phyloP scores from a whole-genome alignment of 208 protist genomes.

The Acanthamoeba healyi region DNA sequence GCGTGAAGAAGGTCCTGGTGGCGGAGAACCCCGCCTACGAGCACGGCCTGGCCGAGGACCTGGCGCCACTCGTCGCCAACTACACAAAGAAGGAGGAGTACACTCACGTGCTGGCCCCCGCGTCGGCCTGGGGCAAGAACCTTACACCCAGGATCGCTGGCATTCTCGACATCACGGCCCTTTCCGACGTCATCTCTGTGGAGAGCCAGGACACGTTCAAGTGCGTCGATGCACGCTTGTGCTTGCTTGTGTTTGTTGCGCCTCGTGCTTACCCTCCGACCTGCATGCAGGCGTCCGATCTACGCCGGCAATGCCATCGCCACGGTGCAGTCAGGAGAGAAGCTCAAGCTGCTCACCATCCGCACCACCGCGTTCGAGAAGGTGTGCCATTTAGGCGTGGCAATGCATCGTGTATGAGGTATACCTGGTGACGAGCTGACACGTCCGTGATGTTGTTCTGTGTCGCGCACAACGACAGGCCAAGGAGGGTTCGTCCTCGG shows the following conservation, averaged over 20 bases:
- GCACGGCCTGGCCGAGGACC: slow-evolving; percentile 93
- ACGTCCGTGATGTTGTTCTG: neutral
- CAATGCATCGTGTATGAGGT: slow-evolving; percentile 41
- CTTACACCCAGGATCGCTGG: slow-evolving; percentile 95
- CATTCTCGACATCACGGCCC: slow-evolving; percentile 92
- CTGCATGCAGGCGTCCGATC: slow-evolving; percentile 92
- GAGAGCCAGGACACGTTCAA: slow-evolving; percentile 95
- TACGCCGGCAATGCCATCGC: slow-evolving; percentile 98
- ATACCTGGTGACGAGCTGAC: neutral
- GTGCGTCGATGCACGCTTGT: neutral
- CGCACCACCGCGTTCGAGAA: slow-evolving; percentile 94
- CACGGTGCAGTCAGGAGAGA: slow-evolving; percentile 94
- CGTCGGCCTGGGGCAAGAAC: slow-evolving; percentile 96
- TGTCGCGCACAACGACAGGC: neutral
- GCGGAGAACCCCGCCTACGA: slow-evolving; percentile 90
- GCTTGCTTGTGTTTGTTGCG: neutral
- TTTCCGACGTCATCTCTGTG: slow-evolving; percentile 95
- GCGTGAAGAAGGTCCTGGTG: slow-evolving; percentile 92
- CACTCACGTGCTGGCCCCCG: slow-evolving; percentile 95
- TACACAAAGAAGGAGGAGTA: slow-evolving; percentile 87
- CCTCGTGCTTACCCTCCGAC: neutral
- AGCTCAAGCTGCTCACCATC: slow-evolving; percentile 96
- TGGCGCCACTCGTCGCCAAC: slow-evolving; percentile 86
- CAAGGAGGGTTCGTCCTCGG: slow-evolving; percentile 27
- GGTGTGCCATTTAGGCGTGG: slow-evolving; percentile 60